phyloP scores from a whole-genome alignment of 2,329 filamentous ascomycete genomes.

The Fusarium sp. region DNA sequence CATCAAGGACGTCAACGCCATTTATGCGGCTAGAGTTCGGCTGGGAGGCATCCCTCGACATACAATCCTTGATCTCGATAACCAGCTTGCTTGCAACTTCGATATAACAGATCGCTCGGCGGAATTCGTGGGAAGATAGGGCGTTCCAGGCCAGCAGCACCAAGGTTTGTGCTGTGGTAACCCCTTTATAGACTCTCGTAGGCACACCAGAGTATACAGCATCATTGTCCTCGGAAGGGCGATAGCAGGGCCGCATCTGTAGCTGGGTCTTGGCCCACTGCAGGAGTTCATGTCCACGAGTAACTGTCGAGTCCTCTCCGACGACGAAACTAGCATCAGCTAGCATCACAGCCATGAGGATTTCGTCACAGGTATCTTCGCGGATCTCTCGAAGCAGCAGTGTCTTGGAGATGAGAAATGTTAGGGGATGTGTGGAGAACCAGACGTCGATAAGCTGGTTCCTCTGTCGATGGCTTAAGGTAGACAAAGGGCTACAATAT shows the following conservation, averaged over 20 bases:
- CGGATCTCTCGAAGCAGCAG: constrained; percentile 50
- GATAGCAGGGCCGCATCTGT: constrained; percentile 38
- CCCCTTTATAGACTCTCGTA: constrained; percentile 46
- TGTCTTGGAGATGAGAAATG: constrained; percentile 53
- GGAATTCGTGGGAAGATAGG: constrained; percentile 44
- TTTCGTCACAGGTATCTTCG: constrained; percentile 51
- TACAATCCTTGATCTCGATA: constrained; percentile 45
- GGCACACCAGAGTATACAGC: constrained; percentile 42
- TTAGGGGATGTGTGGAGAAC: constrained; percentile 52
- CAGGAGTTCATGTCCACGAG: constrained; percentile 46
- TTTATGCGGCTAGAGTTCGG: constrained; percentile 51
- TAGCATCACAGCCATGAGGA: constrained; percentile 51
- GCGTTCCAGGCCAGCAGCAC: constrained; percentile 51
- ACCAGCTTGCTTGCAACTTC: constrained; percentile 46
- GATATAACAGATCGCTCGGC: constrained; percentile 49
- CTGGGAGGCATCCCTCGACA: constrained; percentile 40
- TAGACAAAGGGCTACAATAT: constrained; percentile 41
- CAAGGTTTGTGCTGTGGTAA: constrained; percentile 47
- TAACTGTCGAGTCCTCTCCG: constrained; percentile 40
- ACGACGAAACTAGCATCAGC: constrained; percentile 51
- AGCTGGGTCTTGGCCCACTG: constrained; percentile 49
- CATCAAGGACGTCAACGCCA: constrained; percentile 51
- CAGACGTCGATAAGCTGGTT: constrained; percentile 53
- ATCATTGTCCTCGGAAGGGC: constrained; percentile 29
- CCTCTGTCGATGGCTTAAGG: constrained; percentile 45